Conservation (phyloP, 1,284 basidiomycete genomes). For the Heterobasidion irregulare region DNA sequence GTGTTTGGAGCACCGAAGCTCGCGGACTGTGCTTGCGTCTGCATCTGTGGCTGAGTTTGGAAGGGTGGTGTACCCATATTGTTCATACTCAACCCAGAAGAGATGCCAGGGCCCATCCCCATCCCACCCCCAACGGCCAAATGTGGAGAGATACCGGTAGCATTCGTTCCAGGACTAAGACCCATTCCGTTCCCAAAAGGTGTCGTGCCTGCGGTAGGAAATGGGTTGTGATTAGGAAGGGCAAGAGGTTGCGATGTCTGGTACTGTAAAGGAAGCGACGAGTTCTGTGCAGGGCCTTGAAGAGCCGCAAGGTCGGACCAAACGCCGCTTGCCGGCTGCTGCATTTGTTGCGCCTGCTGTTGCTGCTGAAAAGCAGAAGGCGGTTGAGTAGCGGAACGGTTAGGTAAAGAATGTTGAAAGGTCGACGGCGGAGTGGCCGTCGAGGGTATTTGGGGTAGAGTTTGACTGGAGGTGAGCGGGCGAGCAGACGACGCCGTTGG, state of each 20-base stretch:
- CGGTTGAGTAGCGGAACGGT: slow-evolving; percentile 8
- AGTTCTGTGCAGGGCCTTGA: slow-evolving; percentile 29
- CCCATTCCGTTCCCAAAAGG: neutral
- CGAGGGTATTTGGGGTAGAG: slow-evolving; percentile 3
- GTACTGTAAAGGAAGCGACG: slow-evolving; percentile 49
- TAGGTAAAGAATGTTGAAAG: slow-evolving; percentile 1
- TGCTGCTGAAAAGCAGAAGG: slow-evolving; percentile 3
- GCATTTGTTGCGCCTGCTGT: slow-evolving; percentile 2
- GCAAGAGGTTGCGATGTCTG: slow-evolving; percentile 15
- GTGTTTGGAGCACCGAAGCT: slow-evolving; percentile 8
- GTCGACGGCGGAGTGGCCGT: slow-evolving; percentile 10
- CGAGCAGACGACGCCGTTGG: slow-evolving; percentile 7
- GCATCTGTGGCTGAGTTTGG: slow-evolving; percentile 9
- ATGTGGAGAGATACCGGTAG: neutral
- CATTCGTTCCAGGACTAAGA: neutral
- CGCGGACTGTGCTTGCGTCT: slow-evolving; percentile 5
- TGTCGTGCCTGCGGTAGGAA: neutral
- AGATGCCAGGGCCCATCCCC: neutral
- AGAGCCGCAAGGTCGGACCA: slow-evolving; percentile 46
- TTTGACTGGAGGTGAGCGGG: neutral
- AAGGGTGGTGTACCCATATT: slow-evolving; percentile 8
- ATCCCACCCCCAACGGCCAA: neutral
- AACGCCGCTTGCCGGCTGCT: slow-evolving; percentile 15
- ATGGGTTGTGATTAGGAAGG: slow-evolving; percentile 2
- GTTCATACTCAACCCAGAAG: neutral